phyloP scores from a whole-genome alignment of 192 early-diverging fungal genomes.

The Pilobolus umbonatus region DNA sequence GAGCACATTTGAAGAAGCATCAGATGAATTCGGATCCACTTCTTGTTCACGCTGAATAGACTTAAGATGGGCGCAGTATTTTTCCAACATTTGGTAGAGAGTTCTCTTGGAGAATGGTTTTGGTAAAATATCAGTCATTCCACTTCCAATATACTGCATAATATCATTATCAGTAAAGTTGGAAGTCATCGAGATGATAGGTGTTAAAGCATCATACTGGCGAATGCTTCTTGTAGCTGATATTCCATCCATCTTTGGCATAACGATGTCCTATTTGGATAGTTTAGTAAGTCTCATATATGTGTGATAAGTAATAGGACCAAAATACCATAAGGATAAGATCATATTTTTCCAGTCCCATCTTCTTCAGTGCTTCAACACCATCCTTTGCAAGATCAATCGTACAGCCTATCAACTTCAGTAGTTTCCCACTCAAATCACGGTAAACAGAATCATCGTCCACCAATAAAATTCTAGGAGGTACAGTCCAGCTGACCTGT shows the following conservation, averaged over 20 bases:
- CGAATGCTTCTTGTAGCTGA: conserved; percentile 66
- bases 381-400: conserved; percentile 71
- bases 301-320: background rate
- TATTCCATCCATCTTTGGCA: conserved; percentile 69
- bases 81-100: conserved; percentile 50
- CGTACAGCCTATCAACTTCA: conserved; percentile 63
- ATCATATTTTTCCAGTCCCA: conserved; percentile 63
- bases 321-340: conserved; percentile 62
- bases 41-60: conserved; percentile 34
- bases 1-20: background rate
- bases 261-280: conserved; percentile 57
- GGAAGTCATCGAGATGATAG: conserved; percentile 75
- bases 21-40: background rate
- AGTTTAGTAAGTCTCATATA: background rate
- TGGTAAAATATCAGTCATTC: conserved; percentile 72
- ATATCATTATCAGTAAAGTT: conserved; percentile 63
- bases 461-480: conserved; percentile 52
- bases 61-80: conserved; percentile 50
- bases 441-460: conserved; percentile 68
- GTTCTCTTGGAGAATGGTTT: conserved; percentile 61
- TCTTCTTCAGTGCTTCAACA: conserved; percentile 58
- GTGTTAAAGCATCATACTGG: conserved; percentile 63
- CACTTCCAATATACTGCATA: conserved; percentile 59
- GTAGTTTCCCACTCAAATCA: conserved; percentile 43
- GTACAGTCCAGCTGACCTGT: conserved; percentile 20